Base-by-base conservation (phyloP, 225 moss, liverwort and hornwort species). In the Pleurozium schreberi region DNA sequence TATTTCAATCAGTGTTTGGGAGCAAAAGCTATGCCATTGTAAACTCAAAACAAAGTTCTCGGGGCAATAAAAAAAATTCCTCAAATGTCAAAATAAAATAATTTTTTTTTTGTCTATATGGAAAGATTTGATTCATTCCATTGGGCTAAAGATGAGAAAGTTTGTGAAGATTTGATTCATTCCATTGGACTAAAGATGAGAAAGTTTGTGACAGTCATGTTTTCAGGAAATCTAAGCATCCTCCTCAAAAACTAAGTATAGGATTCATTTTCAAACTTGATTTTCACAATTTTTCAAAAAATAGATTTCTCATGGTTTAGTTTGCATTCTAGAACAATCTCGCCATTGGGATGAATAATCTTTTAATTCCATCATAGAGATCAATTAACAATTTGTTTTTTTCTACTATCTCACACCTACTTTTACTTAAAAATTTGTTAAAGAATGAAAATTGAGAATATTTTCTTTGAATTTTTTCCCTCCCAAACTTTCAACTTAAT, bases 171-270 rank as follows among this genome's bases (percentile, higher is more conserved):
- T 47, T 73, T 1, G 3, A 27, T 73, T 75, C 12, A 50, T 20
- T 75, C 12, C 8, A 20, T 21, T 22, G 3, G 9, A 76, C 34
- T 34, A 21, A 12, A 75, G 34, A 34, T 50, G 8, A 75, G 0
- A 28, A 47, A 33, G 3, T 8, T 50, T 21, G n/a, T 21, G 21
- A 12, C 22, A 34, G 1, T 14, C 22, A 34, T 34, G 21, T 75
- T 34, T 22, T 13, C 0, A 1, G 1, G 8, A 18, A 8, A 33
- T 13, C 1, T 3, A 8, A 75, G 1, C 34, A 21, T 34, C 12
- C 50, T 19, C 4, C 8, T 50, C 2, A 50, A 34, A 8, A 75
- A 8, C 11, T 13, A 75, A 12, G 11, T 11, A 6, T 4, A 49
- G 0, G 30, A 74, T 47, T 75, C 12, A 49, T 75, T 28, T 28